Evolutionary conservation across 805 yeast species (phyloP).

Genomic region (Cyberlindnera japonica): DNA sequence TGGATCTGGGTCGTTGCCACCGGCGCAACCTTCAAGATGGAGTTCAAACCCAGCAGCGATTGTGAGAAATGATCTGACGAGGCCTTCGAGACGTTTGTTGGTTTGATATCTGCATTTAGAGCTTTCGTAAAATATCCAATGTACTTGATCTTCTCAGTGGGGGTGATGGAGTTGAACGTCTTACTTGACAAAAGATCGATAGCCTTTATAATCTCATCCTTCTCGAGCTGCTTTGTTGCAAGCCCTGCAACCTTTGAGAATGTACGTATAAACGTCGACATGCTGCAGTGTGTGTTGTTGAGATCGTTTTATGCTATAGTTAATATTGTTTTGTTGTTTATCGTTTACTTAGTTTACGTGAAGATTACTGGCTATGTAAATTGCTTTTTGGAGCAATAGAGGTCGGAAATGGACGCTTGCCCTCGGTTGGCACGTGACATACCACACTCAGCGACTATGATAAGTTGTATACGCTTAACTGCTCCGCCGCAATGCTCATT

Average conservation of each 20-base stretch:
- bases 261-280: conserved; percentile 4
- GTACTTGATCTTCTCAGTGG: conserved; percentile 16
- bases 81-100: conserved; percentile 1
- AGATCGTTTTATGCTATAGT: too few species aligned
- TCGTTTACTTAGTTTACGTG: too few species aligned
- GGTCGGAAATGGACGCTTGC: too few species aligned
- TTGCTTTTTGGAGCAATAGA: too few species aligned
- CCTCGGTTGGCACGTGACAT: too few species aligned
- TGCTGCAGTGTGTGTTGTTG: too few species aligned
- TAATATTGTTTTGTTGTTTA: too few species aligned
- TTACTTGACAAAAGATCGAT: conserved; percentile 9
- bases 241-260: conserved; percentile 4
- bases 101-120: conserved; percentile 16
- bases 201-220: conserved; percentile 14
- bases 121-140: conserved; percentile 18
- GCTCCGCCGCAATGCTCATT: too few species aligned
- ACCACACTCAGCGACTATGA: too few species aligned
- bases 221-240: conserved; percentile 11
- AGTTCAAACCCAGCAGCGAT: conserved; percentile 19
- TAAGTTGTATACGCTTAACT: too few species aligned
- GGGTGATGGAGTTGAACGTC: conserved; percentile 7
- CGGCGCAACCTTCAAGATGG: conserved; percentile 6
- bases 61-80: conserved; percentile 15
- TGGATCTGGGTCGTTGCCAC: neutral
- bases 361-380: too few species aligned